phyloP scores from a whole-genome alignment of 108 stramenopile species.

The Seminavis robusta region DNA sequence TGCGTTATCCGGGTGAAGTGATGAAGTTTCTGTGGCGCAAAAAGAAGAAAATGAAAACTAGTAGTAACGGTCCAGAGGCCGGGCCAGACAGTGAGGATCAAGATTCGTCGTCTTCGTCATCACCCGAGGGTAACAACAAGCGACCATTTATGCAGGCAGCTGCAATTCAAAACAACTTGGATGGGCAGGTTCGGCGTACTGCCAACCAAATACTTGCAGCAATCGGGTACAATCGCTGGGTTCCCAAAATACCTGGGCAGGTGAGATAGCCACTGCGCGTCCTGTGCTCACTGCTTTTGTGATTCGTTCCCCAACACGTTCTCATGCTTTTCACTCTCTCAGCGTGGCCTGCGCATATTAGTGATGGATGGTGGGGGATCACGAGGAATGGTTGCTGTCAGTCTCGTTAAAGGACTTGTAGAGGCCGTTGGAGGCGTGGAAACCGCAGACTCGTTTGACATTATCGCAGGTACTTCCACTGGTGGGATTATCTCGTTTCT shows the following conservation, averaged over 20 bases:
- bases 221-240: conserved; percentile 79
- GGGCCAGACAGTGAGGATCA: too few species aligned
- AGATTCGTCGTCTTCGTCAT: background rate
- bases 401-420: conserved; percentile 52
- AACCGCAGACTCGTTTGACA: conserved; percentile 78
- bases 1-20: conserved; percentile 47
- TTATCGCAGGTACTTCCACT: conserved; percentile 81
- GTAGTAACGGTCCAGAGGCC: background rate
- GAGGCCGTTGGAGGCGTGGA: conserved; percentile 64
- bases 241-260: conserved; percentile 74
- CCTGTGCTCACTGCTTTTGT: background rate
- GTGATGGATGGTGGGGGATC: conserved; percentile 76
- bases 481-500: conserved; percentile 81
- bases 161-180: conserved; percentile 24
- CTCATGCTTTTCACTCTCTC: background rate
- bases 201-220: conserved; percentile 82
- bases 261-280: conserved; percentile 35
- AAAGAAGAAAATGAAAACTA: background rate
- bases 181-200: conserved; percentile 58
- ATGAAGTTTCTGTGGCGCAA: conserved; percentile 20
- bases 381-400: conserved; percentile 77
- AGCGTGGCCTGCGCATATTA: conserved; percentile 33
- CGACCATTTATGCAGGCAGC: conserved; percentile 45
- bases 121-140: too few species aligned
- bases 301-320: background rate